phyloP scores from a whole-genome alignment of 228 moss, liverwort and hornwort species.

The Sphagnum fallax region DNA sequence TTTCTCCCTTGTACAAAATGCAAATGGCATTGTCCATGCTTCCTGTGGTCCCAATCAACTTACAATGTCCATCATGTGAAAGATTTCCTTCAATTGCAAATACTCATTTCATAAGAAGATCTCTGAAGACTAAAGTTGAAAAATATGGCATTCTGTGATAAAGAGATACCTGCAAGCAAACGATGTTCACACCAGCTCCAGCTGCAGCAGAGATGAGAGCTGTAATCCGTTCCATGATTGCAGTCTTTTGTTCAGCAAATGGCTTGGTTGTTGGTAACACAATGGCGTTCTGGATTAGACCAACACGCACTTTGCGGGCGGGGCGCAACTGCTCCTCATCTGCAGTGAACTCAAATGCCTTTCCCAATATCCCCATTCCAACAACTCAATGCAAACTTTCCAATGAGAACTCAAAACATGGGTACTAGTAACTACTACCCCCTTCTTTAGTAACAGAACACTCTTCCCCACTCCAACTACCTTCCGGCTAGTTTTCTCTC shows the following conservation, averaged over 20 bases:
- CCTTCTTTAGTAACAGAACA: no score
- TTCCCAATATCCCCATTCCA: slow-evolving; percentile 1
- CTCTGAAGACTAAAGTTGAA: not conserved
- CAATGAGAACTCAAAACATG: no score
- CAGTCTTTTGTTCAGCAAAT: slow-evolving; percentile 54
- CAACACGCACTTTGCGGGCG: slow-evolving; percentile 57
- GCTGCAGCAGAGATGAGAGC: slow-evolving; percentile 57
- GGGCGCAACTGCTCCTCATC: slow-evolving; percentile 74
- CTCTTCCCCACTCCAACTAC: no score
- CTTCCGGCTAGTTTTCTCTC: no score
- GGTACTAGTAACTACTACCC: no score
- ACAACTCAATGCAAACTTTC: no score
- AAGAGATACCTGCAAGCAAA: slow-evolving; percentile 76
- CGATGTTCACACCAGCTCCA: slow-evolving; percentile 68
- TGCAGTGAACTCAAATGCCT: slow-evolving; percentile 74
- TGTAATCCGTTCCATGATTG: slow-evolving; percentile 58
- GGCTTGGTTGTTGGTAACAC: slow-evolving; percentile 83
- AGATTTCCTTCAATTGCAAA: not conserved
- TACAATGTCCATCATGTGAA: not conserved
- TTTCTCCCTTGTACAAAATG: slow-evolving; percentile 93
- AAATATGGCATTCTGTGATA: not conserved
- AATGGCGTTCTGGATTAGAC: slow-evolving; percentile 80
- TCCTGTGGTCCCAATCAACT: slow-evolving; percentile 32
- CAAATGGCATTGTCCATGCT: slow-evolving; percentile 99
- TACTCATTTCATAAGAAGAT: not conserved